Conservation (phyloP, 2,329 filamentous ascomycete genomes). For the Aspergillus felis region DNA sequence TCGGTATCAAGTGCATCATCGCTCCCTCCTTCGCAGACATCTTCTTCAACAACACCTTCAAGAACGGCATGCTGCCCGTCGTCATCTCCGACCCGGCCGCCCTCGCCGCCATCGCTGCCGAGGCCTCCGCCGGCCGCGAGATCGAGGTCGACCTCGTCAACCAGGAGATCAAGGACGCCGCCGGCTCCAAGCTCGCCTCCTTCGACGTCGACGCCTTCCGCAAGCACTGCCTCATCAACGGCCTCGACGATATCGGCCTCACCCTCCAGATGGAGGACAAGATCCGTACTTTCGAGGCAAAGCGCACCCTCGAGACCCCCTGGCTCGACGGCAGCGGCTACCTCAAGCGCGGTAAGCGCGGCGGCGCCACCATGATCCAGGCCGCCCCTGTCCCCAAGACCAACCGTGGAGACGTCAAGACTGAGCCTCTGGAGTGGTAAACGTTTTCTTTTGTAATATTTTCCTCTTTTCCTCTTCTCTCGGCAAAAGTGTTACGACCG, state of each 20-base stretch:
- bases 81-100: constrained; percentile 63
- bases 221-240: constrained; percentile 90
- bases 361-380: constrained; percentile 57
- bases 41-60: constrained; percentile 99
- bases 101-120: constrained; percentile 67
- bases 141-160: constrained; percentile 85
- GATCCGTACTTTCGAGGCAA: constrained; percentile 77
- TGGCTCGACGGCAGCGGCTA: constrained; percentile 90
- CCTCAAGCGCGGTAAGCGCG: constrained; percentile 55
- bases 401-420: constrained; percentile 78
- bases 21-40: constrained; percentile 87
- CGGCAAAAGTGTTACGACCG: background rate
- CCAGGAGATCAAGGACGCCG: constrained; percentile 73
- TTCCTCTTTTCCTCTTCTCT: background rate
- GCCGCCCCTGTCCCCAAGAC: constrained; percentile 76
- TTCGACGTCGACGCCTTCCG: constrained; percentile 93
- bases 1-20: constrained; percentile 91
- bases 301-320: constrained; percentile 72
- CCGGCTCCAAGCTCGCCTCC: constrained; percentile 67
- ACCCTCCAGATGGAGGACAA: constrained; percentile 91
- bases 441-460: constrained; percentile 1
- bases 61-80: constrained; percentile 97
- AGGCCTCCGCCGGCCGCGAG: constrained; percentile 75
- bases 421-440: constrained; percentile 87
- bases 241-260: constrained; percentile 90